Conservation (phyloP, 345 rosid genomes). For the Populus nigra region DNA sequence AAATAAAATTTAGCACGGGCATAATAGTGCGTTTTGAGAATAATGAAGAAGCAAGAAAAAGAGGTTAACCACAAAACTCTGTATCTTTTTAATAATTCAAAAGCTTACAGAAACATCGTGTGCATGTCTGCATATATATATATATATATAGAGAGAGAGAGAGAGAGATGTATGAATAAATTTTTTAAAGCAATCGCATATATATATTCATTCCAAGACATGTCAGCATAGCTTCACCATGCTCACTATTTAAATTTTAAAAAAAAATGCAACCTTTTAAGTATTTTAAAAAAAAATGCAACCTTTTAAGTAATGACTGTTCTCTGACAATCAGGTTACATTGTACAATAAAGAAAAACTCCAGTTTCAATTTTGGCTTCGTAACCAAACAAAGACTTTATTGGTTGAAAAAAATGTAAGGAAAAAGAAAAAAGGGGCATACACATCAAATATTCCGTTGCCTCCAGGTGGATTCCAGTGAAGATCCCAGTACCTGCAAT, state of each 20-base stretch:
- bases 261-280: background rate
- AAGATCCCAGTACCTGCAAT: conserved; percentile 32
- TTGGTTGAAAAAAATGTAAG: background rate
- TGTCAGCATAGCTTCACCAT: background rate
- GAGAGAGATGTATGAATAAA: background rate
- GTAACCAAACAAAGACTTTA: conserved; percentile 2
- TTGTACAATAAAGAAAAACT: background rate
- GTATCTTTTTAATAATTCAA: background rate
- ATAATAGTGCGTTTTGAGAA: background rate
- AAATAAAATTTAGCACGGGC: background rate
- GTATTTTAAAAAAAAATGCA: background rate
- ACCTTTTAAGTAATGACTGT: background rate
- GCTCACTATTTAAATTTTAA: background rate
- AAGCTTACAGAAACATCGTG: background rate
- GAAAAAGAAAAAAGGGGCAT: conserved; percentile 5
- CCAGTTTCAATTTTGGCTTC: conserved; percentile 3
- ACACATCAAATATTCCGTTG: conserved; percentile 34
- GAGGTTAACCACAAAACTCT: background rate
- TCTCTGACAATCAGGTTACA: background rate
- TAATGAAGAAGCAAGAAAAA: background rate
- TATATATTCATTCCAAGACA: background rate
- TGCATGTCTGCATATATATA: no score
- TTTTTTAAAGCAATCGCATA: background rate
- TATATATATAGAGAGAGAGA: background rate
- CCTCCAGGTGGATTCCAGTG: conserved; percentile 28